Percentiles rank a stretch among this genome's conserved stretches.
Conservation (phyloP, 768 basidiomycete genomes). For the Tricholoma sp. region DNA sequence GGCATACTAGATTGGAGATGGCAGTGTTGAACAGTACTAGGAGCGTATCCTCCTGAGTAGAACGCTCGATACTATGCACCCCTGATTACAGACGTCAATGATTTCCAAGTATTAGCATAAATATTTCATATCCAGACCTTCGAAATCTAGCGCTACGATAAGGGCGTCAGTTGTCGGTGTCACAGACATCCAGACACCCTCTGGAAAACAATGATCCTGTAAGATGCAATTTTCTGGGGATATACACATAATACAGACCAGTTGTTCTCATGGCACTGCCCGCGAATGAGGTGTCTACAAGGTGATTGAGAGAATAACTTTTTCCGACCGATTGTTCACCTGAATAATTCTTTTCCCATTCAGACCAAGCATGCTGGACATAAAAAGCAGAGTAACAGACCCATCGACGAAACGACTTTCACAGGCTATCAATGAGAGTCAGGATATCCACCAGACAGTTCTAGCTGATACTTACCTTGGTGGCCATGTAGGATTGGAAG, state of each 20-base stretch:
- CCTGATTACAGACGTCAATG: conserved; percentile 23
- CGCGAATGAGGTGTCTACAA: conserved; percentile 61
- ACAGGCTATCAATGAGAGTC: conserved; percentile 38
- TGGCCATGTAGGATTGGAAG: conserved; percentile 57
- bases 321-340: conserved; percentile 65
- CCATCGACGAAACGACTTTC: conserved; percentile 64
- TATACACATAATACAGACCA: conserved; percentile 15
- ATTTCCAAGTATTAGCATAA: not conserved
- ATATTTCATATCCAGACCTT: conserved; percentile 32
- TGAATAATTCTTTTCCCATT: conserved; percentile 9
- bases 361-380: not conserved
- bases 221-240: not conserved
- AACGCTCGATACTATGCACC: conserved; percentile 60
- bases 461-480: conserved; percentile 32
- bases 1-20: conserved; percentile 53
- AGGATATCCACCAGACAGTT: not conserved
- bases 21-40: conserved; percentile 64
- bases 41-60: conserved; percentile 58
- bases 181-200: conserved; percentile 66
- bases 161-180: conserved; percentile 52
- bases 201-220: conserved; percentile 14
- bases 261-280: conserved; percentile 66
- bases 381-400: conserved; percentile 16
- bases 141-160: conserved; percentile 59
- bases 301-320: conserved; percentile 53